phyloP scores from a whole-genome alignment of 805 yeast genomes.

The Maudiozyma serrabonitensis region DNA sequence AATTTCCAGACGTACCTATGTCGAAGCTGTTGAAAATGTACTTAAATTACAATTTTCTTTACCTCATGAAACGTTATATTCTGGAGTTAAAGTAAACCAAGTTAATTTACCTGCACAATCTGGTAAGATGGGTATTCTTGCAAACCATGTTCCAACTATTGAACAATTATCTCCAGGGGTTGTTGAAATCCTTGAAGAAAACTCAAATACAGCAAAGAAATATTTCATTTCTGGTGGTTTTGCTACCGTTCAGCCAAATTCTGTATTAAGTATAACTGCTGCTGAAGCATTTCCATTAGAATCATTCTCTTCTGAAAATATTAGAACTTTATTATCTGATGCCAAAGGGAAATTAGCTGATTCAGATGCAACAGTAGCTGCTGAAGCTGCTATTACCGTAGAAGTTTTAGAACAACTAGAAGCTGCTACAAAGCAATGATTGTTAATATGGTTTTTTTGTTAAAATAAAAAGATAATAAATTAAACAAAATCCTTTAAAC shows the following conservation, averaged over 20 bases:
- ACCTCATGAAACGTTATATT: constrained; percentile 67
- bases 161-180: constrained; percentile 96
- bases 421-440: constrained; percentile 28
- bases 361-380: constrained; percentile 79
- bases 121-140: constrained; percentile 94
- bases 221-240: constrained; percentile 94
- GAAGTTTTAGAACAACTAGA: constrained; percentile 94
- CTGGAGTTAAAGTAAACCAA: constrained; percentile 45
- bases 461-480: neutral
- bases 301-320: constrained; percentile 69
- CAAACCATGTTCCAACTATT: constrained; percentile 94
- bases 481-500: too few species aligned
- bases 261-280: constrained; percentile 81
- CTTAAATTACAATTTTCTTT: constrained; percentile 83
- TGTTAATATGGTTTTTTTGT: neutral
- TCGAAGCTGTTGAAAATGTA: constrained; percentile 51
- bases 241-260: constrained; percentile 92
- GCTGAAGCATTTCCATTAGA: constrained; percentile 92
- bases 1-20: constrained; percentile 73
- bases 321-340: constrained; percentile 75
- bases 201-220: constrained; percentile 55
- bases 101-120: constrained; percentile 93
- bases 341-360: constrained; percentile 87
- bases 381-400: constrained; percentile 90
- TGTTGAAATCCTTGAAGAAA: constrained; percentile 78